These are phyloP conservation scores for Sugiyamaella americana DNA, from an alignment of 805 yeast species.

Conservation along the genomic window DNA sequence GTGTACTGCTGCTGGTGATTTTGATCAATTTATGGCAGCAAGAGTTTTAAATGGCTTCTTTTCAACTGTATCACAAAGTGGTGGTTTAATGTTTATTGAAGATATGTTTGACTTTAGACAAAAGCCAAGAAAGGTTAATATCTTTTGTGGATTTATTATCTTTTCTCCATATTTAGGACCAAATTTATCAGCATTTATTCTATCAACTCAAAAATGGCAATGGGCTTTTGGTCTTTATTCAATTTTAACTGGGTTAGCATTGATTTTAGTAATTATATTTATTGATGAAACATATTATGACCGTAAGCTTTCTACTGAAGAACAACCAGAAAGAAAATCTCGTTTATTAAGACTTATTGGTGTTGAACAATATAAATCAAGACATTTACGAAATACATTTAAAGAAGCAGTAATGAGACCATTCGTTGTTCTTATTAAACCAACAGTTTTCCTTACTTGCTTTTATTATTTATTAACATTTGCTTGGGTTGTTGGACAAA, in stretches of 20 bases:
- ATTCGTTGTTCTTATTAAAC: slow-evolving; percentile 2
- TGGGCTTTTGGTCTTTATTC: slow-evolving; percentile 8
- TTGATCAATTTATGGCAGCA: slow-evolving; percentile 8
- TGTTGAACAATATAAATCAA: slow-evolving; percentile 3
- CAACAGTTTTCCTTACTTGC: slow-evolving; percentile 4
- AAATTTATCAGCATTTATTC: slow-evolving; percentile 5
- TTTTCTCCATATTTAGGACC: slow-evolving; percentile 9
- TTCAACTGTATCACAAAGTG: slow-evolving; percentile 5
- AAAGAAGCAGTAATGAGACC: slow-evolving; percentile 8
- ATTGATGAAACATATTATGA: slow-evolving; percentile 10
- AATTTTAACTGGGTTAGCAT: slow-evolving; percentile 5
- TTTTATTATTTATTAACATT: slow-evolving; percentile 5
- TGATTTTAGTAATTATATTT: slow-evolving; percentile 4
- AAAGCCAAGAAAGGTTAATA: slow-evolving; percentile 7
- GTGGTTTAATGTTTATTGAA: slow-evolving; percentile 12
- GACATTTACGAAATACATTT: slow-evolving; percentile 1
- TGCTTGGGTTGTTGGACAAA: slow-evolving; percentile 10
- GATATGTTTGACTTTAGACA: slow-evolving; percentile 7
- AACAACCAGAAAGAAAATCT: slow-evolving; percentile 5
- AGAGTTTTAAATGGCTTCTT: slow-evolving; percentile 4
- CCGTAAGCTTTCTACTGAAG: background rate
- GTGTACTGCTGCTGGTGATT: slow-evolving; percentile 7
- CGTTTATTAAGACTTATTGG: slow-evolving; percentile 7
- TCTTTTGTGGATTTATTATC: slow-evolving; percentile 8
- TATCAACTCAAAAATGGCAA: slow-evolving; percentile 9